phyloP scores from a whole-genome alignment of 2,329 filamentous ascomycete genomes.

The Botryosphaeria dothidea region DNA sequence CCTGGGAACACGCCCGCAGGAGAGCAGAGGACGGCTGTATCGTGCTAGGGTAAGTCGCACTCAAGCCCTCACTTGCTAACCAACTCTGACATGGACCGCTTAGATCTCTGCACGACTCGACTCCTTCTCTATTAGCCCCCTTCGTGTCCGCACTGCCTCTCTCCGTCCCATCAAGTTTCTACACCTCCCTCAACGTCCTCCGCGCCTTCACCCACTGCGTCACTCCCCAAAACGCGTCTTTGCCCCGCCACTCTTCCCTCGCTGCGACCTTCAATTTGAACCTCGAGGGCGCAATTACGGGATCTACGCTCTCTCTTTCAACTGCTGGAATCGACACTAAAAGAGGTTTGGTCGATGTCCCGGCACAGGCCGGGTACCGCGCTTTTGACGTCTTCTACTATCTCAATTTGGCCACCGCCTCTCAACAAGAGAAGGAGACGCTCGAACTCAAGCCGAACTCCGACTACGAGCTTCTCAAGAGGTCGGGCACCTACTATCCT shows the following conservation, averaged over 20 bases:
- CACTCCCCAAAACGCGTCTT: slow-evolving; percentile 85
- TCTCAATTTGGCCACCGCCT: slow-evolving; percentile 86
- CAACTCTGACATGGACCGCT: background rate
- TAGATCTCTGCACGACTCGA: slow-evolving; percentile 85
- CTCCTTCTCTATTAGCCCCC: slow-evolving; percentile 78
- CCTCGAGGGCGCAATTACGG: slow-evolving; percentile 75
- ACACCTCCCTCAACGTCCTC: slow-evolving; percentile 77
- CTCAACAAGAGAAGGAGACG: slow-evolving; percentile 84
- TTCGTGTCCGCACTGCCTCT: slow-evolving; percentile 82
- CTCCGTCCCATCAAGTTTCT: slow-evolving; percentile 71
- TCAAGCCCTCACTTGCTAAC: background rate
- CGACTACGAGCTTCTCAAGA: slow-evolving; percentile 75
- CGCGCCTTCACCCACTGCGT: slow-evolving; percentile 85
- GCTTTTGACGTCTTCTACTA: slow-evolving; percentile 99
- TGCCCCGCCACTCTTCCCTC: slow-evolving; percentile 76
- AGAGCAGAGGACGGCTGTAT: slow-evolving; percentile 95
- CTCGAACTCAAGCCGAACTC: slow-evolving; percentile 76
- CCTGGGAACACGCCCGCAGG: slow-evolving; percentile 94
- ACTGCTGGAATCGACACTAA: slow-evolving; percentile 84
- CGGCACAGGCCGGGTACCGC: slow-evolving; percentile 76
- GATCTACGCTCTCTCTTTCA: slow-evolving; percentile 74
- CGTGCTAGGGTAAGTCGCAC: slow-evolving; percentile 71
- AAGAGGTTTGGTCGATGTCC: slow-evolving; percentile 77
- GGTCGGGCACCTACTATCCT: slow-evolving; percentile 81
- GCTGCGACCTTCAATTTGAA: slow-evolving; percentile 80